Conservation (phyloP, 108 stramenopile genomes). For the Pseudonitzschia delicatissima region DNA sequence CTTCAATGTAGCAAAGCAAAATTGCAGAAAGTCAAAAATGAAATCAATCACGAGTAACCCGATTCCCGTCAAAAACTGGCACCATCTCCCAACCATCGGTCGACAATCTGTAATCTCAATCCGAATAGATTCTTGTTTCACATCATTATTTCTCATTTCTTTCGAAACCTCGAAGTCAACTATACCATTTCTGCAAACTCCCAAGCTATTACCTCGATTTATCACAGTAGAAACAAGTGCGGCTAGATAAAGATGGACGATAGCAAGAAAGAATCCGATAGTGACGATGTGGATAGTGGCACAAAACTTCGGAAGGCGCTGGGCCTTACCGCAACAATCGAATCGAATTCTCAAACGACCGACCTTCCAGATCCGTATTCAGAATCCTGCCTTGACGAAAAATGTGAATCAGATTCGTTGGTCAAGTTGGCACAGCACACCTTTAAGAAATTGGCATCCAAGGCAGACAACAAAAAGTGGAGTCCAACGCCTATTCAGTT, state of each 20-base stretch:
- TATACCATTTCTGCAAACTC: no score
- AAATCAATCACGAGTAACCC: no score
- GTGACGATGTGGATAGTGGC: not conserved
- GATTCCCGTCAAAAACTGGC: no score
- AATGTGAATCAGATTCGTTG: not conserved
- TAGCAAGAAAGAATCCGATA: not conserved
- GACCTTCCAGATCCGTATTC: not conserved
- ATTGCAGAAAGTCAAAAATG: no score
- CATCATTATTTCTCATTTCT: no score
- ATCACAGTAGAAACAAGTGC: not conserved
- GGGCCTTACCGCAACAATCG: not conserved
- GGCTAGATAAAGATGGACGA: not conserved
- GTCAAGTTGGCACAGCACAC: constrained; percentile 2
- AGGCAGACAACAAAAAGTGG: not conserved
- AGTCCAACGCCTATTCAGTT: constrained; percentile 9
- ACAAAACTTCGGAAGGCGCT: not conserved
- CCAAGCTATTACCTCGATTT: no score
- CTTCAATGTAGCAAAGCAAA: no score
- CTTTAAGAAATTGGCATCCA: not conserved
- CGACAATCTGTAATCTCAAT: no score
- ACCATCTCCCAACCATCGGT: no score
- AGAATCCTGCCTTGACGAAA: not conserved
- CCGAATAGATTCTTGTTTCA: no score
- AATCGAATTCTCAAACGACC: not conserved
- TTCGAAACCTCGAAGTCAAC: no score